Conservation (phyloP, 2,329 filamentous ascomycete species). For the Pseudomassariella vexata region DNA sequence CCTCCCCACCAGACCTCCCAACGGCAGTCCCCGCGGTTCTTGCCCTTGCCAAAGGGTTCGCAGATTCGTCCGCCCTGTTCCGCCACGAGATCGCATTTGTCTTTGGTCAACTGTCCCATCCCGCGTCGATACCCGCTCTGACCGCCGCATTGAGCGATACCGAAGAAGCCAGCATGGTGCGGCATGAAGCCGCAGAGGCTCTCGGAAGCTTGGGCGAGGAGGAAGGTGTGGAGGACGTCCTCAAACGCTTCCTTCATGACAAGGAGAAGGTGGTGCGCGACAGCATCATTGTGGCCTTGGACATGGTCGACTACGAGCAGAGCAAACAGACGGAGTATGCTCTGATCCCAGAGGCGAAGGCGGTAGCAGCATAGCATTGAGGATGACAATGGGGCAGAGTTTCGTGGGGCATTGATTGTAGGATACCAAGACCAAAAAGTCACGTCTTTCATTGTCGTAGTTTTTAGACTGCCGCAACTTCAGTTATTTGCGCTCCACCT, state of each 20-base stretch:
- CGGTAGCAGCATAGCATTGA: constrained; percentile 28
- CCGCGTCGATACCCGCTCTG: constrained; percentile 90
- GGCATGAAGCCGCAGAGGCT: constrained; percentile 95
- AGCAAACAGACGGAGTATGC: constrained; percentile 87
- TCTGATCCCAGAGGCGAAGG: constrained; percentile 64
- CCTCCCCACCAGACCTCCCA: constrained; percentile 84
- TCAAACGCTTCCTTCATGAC: constrained; percentile 82
- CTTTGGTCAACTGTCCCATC: constrained; percentile 92
- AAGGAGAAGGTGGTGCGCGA: constrained; percentile 90
- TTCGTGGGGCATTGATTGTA: constrained; percentile 13
- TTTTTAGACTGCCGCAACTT: constrained; percentile 5
- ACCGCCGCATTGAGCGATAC: constrained; percentile 70
- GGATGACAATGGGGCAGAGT: too few species aligned
- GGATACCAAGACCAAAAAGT: constrained; percentile 13
- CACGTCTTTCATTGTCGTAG: not conserved
- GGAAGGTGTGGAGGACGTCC: constrained; percentile 80
- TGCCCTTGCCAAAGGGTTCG: constrained; percentile 78
- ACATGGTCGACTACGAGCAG: constrained; percentile 97
- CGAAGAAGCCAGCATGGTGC: constrained; percentile 89
- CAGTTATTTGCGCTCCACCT: constrained; percentile 39
- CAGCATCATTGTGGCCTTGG: constrained; percentile 88
- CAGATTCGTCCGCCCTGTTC: constrained; percentile 85
- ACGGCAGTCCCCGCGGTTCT: constrained; percentile 84
- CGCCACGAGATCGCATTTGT: constrained; percentile 98
- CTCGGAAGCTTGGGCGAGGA: constrained; percentile 91